These are phyloP conservation scores for Trichoderma virens DNA, from an alignment of 495 filamentous ascomycete genomes.

Conservation along the genomic window DNA sequence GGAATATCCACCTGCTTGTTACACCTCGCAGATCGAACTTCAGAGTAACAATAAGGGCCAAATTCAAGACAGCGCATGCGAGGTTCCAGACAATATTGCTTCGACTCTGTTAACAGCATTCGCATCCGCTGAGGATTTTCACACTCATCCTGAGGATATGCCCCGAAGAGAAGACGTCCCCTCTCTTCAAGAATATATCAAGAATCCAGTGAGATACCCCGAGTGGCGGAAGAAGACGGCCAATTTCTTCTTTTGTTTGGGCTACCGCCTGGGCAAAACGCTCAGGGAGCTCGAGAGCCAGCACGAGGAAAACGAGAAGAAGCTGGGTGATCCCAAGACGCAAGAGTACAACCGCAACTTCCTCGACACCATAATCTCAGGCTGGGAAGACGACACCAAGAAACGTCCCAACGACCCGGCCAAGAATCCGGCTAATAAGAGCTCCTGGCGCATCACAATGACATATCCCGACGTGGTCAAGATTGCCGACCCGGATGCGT, in stretches of 20 bases:
- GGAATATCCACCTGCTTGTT: background rate
- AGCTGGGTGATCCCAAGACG: background rate
- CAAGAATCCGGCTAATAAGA: background rate
- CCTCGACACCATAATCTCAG: background rate
- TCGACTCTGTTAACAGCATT: background rate
- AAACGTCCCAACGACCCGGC: background rate
- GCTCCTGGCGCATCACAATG: background rate
- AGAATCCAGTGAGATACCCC: background rate
- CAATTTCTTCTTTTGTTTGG: slow-evolving; percentile 4
- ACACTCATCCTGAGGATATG: background rate
- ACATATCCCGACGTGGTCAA: background rate
- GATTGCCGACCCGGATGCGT: background rate
- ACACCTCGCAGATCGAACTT: background rate
- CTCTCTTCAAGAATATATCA: background rate
- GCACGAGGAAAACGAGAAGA: background rate
- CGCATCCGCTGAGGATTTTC: background rate
- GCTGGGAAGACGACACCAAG: background rate
- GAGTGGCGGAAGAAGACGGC: background rate
- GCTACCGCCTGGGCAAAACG: slow-evolving; percentile 10
- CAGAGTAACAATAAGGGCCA: background rate
- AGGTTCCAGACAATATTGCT: background rate
- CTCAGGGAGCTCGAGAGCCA: background rate
- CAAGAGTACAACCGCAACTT: background rate
- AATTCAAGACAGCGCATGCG: background rate
- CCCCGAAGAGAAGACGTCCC: slow-evolving; percentile 3